Evolutionary conservation across 106 monocot species (phyloP).

Genomic region (Agapanthus africanus): DNA sequence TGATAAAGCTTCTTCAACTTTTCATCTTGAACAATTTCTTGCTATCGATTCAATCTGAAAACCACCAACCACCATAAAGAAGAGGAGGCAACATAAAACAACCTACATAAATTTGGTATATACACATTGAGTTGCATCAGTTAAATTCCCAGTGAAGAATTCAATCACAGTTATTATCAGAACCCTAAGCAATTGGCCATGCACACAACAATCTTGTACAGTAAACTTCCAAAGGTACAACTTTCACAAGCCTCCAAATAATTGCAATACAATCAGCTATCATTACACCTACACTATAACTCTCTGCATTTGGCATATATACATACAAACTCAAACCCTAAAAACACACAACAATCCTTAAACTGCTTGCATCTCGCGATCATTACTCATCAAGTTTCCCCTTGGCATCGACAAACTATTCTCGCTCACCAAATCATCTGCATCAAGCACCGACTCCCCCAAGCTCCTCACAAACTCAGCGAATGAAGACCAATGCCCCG

Average conservation of each 20-base stretch:
- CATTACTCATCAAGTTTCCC: neutral
- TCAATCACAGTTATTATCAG: no score
- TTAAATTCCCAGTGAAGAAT: no score
- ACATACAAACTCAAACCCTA: neutral
- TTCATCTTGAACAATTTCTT: no score
- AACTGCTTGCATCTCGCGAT: slow-evolving; percentile 20
- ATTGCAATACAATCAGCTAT: neutral
- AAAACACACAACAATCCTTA: neutral
- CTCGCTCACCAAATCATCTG: slow-evolving; percentile 19
- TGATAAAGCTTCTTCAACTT: no score
- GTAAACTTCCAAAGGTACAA: no score
- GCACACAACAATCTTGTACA: no score
- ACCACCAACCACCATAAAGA: no score
- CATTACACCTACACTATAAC: neutral
- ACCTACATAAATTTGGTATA: no score
- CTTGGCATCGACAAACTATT: neutral
- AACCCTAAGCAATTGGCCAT: no score
- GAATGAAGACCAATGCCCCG: slow-evolving; percentile 48
- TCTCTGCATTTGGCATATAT: neutral
- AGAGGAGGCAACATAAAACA: no score
- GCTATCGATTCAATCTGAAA: no score
- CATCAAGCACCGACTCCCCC: slow-evolving; percentile 17
- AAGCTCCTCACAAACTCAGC: slow-evolving; percentile 35
- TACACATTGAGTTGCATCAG: no score
- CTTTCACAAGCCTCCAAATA: neutral